phyloP scores from a whole-genome alignment of 768 basidiomycete species.

The Holtermannia corniformis region DNA sequence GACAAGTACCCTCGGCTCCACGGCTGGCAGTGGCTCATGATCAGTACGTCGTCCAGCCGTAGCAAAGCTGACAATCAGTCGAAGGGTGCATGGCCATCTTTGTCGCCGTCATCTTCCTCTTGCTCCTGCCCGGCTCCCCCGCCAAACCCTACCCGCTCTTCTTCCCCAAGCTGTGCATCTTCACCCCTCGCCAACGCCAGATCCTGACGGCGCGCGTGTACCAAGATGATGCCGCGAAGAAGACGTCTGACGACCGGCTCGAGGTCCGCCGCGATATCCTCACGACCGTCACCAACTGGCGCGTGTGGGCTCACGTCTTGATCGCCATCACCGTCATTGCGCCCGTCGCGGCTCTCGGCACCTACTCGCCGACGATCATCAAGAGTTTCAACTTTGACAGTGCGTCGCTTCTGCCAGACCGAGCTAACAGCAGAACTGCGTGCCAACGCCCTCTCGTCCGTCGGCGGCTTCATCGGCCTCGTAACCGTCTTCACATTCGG shows the following conservation, averaged over 20 bases:
- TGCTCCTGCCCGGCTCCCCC: conserved; percentile 29
- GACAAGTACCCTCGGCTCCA: conserved; percentile 7
- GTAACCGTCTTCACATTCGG: conserved; percentile 17
- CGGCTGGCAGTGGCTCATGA: conserved; percentile 26
- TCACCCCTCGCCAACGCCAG: conserved; percentile 21
- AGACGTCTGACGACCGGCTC: conserved; percentile 5
- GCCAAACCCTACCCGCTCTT: conserved; percentile 15
- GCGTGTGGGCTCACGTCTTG: conserved; percentile 19
- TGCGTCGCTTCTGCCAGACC: neutral
- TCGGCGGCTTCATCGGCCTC: conserved; percentile 25
- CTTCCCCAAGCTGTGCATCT: conserved; percentile 18
- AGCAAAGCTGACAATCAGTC: conserved; percentile 4
- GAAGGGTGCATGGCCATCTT: conserved; percentile 28
- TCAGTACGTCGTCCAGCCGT: neutral
- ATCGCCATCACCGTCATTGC: conserved; percentile 15
- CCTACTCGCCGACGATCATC: conserved; percentile 20
- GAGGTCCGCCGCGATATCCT: conserved; percentile 10
- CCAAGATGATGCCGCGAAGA: conserved; percentile 28
- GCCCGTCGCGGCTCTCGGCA: conserved; percentile 12
- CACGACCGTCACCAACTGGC: conserved; percentile 13
- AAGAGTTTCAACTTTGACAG: conserved; percentile 23
- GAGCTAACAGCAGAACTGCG: conserved; percentile 11
- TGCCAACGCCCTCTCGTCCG: conserved; percentile 33
- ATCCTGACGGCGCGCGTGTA: conserved; percentile 26
- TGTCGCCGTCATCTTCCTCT: conserved; percentile 19